A percentile compares a stretch with the other conserved stretches of the same genome.
Evolutionary conservation across 1,284 basidiomycete species (phyloP).

Genomic region (Microbotryum lychnidis-dioicae): DNA sequence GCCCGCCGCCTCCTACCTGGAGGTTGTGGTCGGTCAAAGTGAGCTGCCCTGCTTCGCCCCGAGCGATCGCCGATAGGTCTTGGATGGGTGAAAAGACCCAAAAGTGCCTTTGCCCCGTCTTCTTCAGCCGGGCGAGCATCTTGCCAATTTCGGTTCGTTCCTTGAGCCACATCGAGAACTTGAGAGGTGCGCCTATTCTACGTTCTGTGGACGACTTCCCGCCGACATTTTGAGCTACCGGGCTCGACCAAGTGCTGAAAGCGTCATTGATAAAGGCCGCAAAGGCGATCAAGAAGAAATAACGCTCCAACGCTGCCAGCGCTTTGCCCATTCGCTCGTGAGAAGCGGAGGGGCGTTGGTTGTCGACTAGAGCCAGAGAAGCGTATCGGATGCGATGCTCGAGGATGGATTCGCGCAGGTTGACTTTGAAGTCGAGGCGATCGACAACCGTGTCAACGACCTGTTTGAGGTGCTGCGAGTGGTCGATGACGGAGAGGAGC

Average conservation of each 20-base stretch:
- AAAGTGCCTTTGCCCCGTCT: conserved; percentile 58
- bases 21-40: no score
- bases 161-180: conserved; percentile 41
- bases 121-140: conserved; percentile 67
- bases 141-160: conserved; percentile 87
- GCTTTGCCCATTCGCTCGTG: conserved; percentile 34
- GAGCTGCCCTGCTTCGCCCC: conserved; percentile 28
- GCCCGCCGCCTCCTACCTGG: conserved; percentile 18
- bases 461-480: conserved; percentile 69
- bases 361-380: conserved; percentile 63
- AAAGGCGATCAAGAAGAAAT: conserved; percentile 91
- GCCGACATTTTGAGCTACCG: neutral
- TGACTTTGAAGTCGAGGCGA: conserved; percentile 61
- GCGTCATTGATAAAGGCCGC: conserved; percentile 77
- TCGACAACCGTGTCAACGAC: conserved; percentile 84
- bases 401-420: conserved; percentile 80
- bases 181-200: neutral
- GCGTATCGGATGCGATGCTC: conserved; percentile 75
- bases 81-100: conserved; percentile 81
- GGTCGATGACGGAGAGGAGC: conserved; percentile 77
- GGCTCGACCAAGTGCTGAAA: conserved; percentile 42
- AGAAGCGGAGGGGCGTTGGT: conserved; percentile 35
- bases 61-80: conserved; percentile 62
- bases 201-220: neutral
- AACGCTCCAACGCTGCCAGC: conserved; percentile 48